Evolutionary conservation across 2,329 filamentous ascomycete genomes (phyloP).

Genomic region (Macrophomina pseudophaseolina): DNA sequence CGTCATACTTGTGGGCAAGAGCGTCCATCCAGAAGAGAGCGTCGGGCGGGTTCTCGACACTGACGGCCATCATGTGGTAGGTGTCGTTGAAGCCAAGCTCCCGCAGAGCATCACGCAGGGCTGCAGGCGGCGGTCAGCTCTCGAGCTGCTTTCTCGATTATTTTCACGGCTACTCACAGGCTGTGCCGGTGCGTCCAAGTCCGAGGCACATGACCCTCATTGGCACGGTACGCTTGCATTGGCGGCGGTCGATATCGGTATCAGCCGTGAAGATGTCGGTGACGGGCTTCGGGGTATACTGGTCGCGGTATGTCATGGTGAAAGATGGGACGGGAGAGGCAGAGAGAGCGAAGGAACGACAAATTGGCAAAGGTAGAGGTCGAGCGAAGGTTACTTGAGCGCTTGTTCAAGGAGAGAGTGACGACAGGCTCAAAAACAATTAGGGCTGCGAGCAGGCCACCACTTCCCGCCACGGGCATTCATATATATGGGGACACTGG

Average conservation of each 20-base stretch:
- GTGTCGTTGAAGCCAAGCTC: constrained; percentile 33
- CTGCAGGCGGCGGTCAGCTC: constrained; percentile 38
- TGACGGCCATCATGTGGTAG: constrained; percentile 67
- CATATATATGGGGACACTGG: constrained; percentile 22
- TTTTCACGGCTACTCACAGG: constrained; percentile 58
- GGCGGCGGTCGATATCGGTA: constrained; percentile 69
- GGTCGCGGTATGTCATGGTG: constrained; percentile 23
- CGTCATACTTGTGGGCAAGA: constrained; percentile 66
- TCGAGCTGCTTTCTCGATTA: constrained; percentile 31
- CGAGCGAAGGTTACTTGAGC: constrained; percentile 1
- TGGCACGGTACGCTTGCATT: constrained; percentile 69
- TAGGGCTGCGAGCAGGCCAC: constrained; percentile 19
- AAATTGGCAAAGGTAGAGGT: neutral
- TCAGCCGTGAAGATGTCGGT: constrained; percentile 69
- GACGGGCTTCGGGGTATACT: constrained; percentile 54
- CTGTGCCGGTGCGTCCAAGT: constrained; percentile 72
- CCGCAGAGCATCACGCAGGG: constrained; percentile 56
- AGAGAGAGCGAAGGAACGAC: constrained; percentile 13
- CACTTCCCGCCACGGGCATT: constrained; percentile 22
- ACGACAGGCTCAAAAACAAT: constrained; percentile 8
- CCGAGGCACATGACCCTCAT: constrained; percentile 76
- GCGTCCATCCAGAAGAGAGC: constrained; percentile 74
- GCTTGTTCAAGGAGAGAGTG: constrained; percentile 17
- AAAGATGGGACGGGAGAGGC: neutral
- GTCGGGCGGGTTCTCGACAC: constrained; percentile 71